Evolutionary conservation across 148 eudicot genomes (phyloP), one percentile per base, ranked within the genome.

Genomic region (Diospyros kaki): DNA sequence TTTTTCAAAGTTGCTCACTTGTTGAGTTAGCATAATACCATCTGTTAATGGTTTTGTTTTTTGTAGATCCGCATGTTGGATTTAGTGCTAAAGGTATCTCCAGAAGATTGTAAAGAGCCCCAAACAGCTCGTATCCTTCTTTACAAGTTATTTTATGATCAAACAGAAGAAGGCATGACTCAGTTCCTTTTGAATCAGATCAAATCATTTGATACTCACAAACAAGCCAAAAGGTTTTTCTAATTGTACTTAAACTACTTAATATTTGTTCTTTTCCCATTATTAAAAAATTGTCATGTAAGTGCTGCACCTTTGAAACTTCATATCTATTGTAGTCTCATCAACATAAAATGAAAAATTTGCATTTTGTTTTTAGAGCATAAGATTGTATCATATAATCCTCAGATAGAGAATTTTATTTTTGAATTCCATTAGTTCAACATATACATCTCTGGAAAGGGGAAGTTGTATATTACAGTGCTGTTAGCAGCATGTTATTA

Each of bases 101-200:
- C 90, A 44, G 93, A 86, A 87, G 91, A 89, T 75, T 88, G 90
- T 4, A 86, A 76, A 80, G 99, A 96, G 81, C 90, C 92, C 79
- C 93, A 91, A 76, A 93, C 93, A 69, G 90, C 93, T 75, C 92
- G 93, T 12, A 76, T 78, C 69, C 89, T 96, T 87, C 94, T 96
- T 69, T 93, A 96, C 81, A 96, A 96, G 87, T 82, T 96, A 80
- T 93, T 96, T 72, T 96, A 96, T 85, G 99, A 96, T 82, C 99
- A 96, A 86, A 96, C 98, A 75, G 99, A 96, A 71, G 91, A 96
- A 86, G 99, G 98, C 72, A 85, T 92, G 88, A 96, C 99, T 9
- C 93, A 86, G 78, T 93, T 89, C 81, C 90, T 96, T 48, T 77
- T 96, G 77, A 89, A 88, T 76, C 82, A 89, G 89, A 82, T 93